Evolutionary conservation across 768 basidiomycete genomes (phyloP), one percentile per base, ranked within the genome.

Genomic region (Auricularia heimuer): DNA sequence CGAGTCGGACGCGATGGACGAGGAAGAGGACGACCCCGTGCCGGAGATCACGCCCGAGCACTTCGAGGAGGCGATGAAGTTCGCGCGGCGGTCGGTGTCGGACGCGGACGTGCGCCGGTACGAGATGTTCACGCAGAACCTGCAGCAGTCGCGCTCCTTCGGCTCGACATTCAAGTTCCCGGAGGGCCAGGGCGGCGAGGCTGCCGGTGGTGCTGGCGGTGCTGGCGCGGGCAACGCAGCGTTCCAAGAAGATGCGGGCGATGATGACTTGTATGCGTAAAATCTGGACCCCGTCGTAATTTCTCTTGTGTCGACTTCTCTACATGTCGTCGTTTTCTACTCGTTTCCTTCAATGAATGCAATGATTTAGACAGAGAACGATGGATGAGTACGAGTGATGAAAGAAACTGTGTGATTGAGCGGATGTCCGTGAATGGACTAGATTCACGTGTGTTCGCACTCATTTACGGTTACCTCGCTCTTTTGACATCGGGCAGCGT

Each of bases 131-230:
- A 79, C 95, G 42, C 94, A 92, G 88, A 93, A 92, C 75, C 78
- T 94, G 67, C 92, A 92, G 77, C 93, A 94, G 76, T 91, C 90
- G 67, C 87, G 93, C 73, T 89, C 88, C 56, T 94, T 97, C 73
- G 95, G 96, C 61, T 89, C 88, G 78, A 89, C 86, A 75, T 99
- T 99, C 87, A 95, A 92, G 82, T 99, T 99, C 94, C 97, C 97
- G 36, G 95, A 95, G 70, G 82, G 85, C 62, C 76, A 72, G 12
- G 78, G 72, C 64, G 74, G 72, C 16, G 70, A 77, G 60, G 71
- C 71, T 24, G 75, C 76, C 34, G 69, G 78, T 60, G 71, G 77
- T 35, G 73, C 75, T 44, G 77, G 78, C 11, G 54, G 54, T 29
- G 70, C 81, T 3, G 83, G 85, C 62, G 39, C 60, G 36, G 44